These are phyloP conservation scores for Agaricus subrufescens DNA, from an alignment of 768 basidiomycete genomes.

Conservation along the genomic window DNA sequence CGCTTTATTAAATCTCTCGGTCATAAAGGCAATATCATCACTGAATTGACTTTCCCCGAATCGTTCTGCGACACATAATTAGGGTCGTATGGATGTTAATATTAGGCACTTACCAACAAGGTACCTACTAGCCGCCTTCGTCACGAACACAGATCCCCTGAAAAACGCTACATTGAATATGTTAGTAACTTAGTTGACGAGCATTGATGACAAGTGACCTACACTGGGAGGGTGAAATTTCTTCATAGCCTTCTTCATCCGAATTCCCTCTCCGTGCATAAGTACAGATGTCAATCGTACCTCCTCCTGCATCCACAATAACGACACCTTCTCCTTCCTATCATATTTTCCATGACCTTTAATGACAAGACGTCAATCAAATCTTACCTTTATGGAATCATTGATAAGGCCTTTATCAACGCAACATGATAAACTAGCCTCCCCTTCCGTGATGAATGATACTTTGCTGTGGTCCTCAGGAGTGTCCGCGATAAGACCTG, in stretches of 20 bases:
- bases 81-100: background rate
- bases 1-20: slow-evolving; percentile 39
- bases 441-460: slow-evolving; percentile 54
- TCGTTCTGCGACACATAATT: slow-evolving; percentile 21
- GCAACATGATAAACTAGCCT: slow-evolving; percentile 54
- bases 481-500: slow-evolving; percentile 40
- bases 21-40: slow-evolving; percentile 38
- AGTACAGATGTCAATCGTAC: slow-evolving; percentile 52
- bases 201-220: background rate
- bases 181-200: background rate
- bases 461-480: slow-evolving; percentile 33
- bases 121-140: slow-evolving; percentile 27
- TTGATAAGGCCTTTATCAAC: slow-evolving; percentile 38
- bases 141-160: slow-evolving; percentile 41
- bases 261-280: slow-evolving; percentile 30
- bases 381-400: slow-evolving; percentile 24
- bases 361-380: background rate
- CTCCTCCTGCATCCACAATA: slow-evolving; percentile 55
- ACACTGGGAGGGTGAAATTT: slow-evolving; percentile 39
- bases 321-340: slow-evolving; percentile 41
- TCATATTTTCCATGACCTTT: background rate
- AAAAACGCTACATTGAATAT: slow-evolving; percentile 30
- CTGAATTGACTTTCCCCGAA: slow-evolving; percentile 32
- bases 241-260: slow-evolving; percentile 23
- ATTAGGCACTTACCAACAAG: slow-evolving; percentile 26